These are phyloP conservation scores for Apiospora saccharicola DNA, from an alignment of 2,329 filamentous ascomycete species.

Conservation along the genomic window DNA sequence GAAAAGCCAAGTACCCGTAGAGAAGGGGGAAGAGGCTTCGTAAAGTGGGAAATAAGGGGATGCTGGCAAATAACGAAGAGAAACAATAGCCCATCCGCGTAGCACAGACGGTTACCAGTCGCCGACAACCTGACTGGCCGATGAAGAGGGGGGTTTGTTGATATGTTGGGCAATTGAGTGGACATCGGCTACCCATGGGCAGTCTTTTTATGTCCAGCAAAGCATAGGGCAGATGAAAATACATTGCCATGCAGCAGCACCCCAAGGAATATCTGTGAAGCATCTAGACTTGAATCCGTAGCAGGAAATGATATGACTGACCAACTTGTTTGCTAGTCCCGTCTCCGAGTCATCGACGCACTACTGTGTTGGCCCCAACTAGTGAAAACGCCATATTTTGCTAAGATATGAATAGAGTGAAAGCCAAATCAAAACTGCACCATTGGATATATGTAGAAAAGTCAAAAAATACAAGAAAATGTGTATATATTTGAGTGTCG, in stretches of 20 bases:
- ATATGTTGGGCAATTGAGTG: neutral
- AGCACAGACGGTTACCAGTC: neutral
- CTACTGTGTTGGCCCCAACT: too few relatives aligned
- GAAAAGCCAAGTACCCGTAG: neutral
- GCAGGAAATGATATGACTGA: too few relatives aligned
- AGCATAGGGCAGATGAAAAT: too few relatives aligned
- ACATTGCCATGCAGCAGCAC: too few relatives aligned
- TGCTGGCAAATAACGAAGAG: neutral
- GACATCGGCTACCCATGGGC: too few relatives aligned
- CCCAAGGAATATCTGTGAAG: too few relatives aligned
- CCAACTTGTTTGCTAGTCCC: too few relatives aligned
- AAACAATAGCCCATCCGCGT: neutral
- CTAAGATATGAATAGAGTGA: neutral
- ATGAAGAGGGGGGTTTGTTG: too few relatives aligned
- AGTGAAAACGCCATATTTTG: neutral
- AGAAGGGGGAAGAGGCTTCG: neutral
- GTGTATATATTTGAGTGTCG: conserved; percentile 5
- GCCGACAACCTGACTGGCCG: too few relatives aligned
- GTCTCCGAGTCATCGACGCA: neutral
- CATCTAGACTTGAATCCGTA: too few relatives aligned
- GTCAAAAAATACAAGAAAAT: conserved; percentile 2
- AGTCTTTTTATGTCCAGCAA: too few relatives aligned
- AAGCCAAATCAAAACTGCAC: neutral
- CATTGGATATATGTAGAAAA: neutral
- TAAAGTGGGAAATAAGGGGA: too few relatives aligned